Evolutionary conservation across 225 moss, liverwort and hornwort species (phyloP), one percentile per base, ranked within the genome.

Genomic region (Asterella californica): DNA sequence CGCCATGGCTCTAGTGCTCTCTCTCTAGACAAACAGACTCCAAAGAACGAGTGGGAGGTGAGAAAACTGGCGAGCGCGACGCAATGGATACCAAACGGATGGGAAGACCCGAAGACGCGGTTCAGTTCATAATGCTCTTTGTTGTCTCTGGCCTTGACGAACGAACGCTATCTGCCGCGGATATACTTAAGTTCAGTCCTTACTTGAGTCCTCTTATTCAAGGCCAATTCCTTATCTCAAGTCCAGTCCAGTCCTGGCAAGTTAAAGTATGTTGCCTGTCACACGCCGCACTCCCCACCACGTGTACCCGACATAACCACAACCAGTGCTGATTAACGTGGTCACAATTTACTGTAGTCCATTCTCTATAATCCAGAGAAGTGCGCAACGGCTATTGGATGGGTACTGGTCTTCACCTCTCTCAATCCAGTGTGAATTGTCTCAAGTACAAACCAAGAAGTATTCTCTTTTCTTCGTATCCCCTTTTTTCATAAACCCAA

Each of bases 131-230:
- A 61, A 61, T 61, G 25, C 10, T 61, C 61, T 61, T 67, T 19
- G 67, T 29, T 67, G 19, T 12, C 50, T 53, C 52, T 74, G 3
- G 52, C 17, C 2, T 17, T 49, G 29, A 11, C 29, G 72, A 49
- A 75, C 2, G 55, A 59, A 54, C 60, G 76, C 60, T 76, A 76
- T 76, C 76, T 61, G 36, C 7, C 37, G 9, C 12, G 76, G 76
- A 76, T 76, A 76, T 76, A 61, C 76, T 60, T 60, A 61, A 61
- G 74, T 54, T 61, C 53, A 61, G n/a, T n/a, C n/a, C n/a, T n/a
- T n/a, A 76, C 52, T 74, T 1, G 8, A 32, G 53, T 74, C 33
- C 18, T 54, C 74, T 30, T 34, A 18, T 76, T 54, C 24, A 61
- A 76, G 60, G 60, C 32, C 50, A 38, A 2, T 2, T 76, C 33